Base-by-base conservation (phyloP, 2,329 filamentous ascomycete genomes). In the Pleoardoris graminearum region DNA sequence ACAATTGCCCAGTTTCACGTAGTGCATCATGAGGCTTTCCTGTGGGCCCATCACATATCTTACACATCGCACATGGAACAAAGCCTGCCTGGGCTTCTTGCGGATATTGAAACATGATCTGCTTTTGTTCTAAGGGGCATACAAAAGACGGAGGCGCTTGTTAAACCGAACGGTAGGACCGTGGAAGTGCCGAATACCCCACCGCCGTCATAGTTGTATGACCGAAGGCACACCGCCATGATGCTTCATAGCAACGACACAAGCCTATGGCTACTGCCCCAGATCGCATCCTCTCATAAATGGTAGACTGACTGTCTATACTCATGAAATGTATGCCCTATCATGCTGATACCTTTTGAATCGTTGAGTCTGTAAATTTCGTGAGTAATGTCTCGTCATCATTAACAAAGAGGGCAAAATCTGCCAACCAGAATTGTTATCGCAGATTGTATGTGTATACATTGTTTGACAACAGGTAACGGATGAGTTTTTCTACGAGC, bases 61-160 rank as follows among this genome's bases (percentile, higher is more conserved):
- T 22, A 12, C 30, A 27, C 19, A 27, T 25, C 30, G 10, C 22
- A 29, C 6, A 29, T 47, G 33, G 32, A 29, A 21, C 23, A 27
- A 17, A 30, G 25, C 16, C 12, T 25, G 30, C 29, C 17, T 11
- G 30, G 14, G 29, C 21, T 14, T 11, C 23, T 35, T 17, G 14
- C 43, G 44, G 43, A 37, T 22, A 6, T 27, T 38, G 33, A 47
- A 47, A 47, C 44, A 47, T 29, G 39, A n/a, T 30, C n/a, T 17
- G n/a, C 21, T 16, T 17, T 27, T 25, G 14, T 21, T 25, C 19
- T 46, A 30, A 14, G 8, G 4, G 17, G 33, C n/a, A 30, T 47
- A 21, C 23, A 37, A 6, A 14, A 38, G 8, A 27, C 6, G 14
- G 43, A 35, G 21, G 36, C 30, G 14, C 10, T 35, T 11, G 29